Base-by-base conservation (phyloP, 2,329 filamentous ascomycete genomes). In the Fusarium aywerte region DNA sequence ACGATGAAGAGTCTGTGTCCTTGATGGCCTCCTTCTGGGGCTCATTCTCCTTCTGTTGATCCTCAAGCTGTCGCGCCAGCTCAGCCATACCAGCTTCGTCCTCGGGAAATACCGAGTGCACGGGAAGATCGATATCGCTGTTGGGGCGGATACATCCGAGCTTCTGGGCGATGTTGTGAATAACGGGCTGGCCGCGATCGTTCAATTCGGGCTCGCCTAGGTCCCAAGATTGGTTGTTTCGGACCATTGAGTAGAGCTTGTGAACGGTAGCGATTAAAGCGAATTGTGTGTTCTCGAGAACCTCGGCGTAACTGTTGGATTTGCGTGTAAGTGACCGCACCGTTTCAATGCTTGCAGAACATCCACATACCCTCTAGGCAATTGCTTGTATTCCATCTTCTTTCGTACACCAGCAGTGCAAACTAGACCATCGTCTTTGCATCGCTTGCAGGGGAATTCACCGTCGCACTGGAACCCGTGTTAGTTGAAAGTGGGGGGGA, bases 381-480 rank as follows among this genome's bases (percentile, higher is more conserved):
- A 75, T 76, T 89, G 87, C 79, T 90, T 90, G 75, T 87, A 89
- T 71, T 89, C 87, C n/a, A 86, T 87, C 84, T 89, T 89, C 74
- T 89, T 89, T 64, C 87, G 80, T 15, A 86, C 84, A 9, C 87
- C 87, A 16, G 87, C 86, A 9, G 85, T 89, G 77, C 87, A 89
- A 20, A 89, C 85, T 9, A 89, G 79, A 16, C 86, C 86, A 63
- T 90, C 87, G 68, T 89, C 87, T 76, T 88, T 89, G 76, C 87
- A 90, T 71, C 87, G 80, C 77, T 89, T 89, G 76, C 87, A 90
- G 11, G 87, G 87, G 57, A 88, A 89, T 72, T 89, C 87, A 63
- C 87, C 87, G 67, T 89, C 87, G 73, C 87, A 89, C 86, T 89
- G 33, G 47, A 47, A 33, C 25, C 35, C 48, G 50, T 56, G 64